These are phyloP conservation scores for Eucalyptus curtisii DNA, from an alignment of 345 rosid species.

Conservation along the genomic window DNA sequence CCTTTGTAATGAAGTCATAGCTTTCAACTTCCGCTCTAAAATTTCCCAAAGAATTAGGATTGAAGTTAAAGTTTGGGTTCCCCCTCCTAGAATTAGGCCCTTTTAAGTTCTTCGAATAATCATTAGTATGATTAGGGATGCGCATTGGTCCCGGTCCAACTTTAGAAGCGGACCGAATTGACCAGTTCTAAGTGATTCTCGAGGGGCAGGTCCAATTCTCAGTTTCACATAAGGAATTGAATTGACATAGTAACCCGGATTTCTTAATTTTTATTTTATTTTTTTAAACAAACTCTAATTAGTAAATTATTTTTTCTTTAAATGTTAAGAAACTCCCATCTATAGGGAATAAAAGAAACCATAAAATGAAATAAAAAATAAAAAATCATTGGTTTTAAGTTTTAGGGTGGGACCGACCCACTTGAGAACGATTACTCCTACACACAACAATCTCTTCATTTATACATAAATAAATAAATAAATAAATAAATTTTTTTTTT, in stretches of 20 bases:
- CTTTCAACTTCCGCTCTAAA: not conserved
- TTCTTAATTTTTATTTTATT: not conserved
- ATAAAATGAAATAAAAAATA: not conserved
- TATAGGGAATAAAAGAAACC: not conserved
- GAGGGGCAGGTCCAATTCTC: not conserved
- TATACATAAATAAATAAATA: not conserved
- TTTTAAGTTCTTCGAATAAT: not conserved
- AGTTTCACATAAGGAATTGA: not conserved
- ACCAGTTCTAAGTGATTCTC: rapidly evolving
- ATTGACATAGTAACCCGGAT: rapidly evolving
- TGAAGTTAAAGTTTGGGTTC: not conserved
- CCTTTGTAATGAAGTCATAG: not conserved
- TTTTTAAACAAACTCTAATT: not conserved
- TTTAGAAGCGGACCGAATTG: not conserved
- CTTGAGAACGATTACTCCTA: not conserved
- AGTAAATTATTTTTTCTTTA: not conserved
- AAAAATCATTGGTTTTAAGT: not conserved
- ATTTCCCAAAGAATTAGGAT: not conserved
- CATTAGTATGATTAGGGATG: not conserved
- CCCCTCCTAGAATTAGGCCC: not conserved
- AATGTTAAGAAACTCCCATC: not conserved
- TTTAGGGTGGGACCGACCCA: not conserved
- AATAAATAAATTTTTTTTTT: not conserved
- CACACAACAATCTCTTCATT: not conserved
- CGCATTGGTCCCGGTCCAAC: not conserved